Conservation (phyloP, 441 rosid genomes). For the Sinapis alba region DNA sequence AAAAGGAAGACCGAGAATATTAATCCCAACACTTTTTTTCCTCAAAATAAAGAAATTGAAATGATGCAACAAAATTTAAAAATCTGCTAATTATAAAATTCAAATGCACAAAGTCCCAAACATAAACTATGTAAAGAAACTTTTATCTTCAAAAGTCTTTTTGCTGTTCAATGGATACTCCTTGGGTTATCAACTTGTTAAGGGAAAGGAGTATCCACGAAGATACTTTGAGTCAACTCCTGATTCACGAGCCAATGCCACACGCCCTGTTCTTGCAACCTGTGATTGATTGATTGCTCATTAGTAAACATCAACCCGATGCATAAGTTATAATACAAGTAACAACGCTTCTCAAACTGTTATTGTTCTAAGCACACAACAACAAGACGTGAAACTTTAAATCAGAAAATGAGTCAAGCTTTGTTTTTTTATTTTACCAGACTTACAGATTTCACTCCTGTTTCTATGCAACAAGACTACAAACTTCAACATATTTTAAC, state of each 20-base stretch:
- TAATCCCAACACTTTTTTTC: neutral
- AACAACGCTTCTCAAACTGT: neutral
- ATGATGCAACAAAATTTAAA: conserved; percentile 3
- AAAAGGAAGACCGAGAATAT: neutral
- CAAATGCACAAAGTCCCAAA: conserved; percentile 1
- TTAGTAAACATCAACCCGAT: neutral
- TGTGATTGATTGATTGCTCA: conserved; percentile 14
- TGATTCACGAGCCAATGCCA: conserved; percentile 83
- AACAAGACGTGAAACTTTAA: neutral
- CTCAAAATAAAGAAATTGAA: conserved; percentile 25
- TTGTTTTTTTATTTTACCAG: neutral
- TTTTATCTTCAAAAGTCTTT: conserved; percentile 26
- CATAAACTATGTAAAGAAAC: neutral
- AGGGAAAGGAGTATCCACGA: conserved; percentile 82
- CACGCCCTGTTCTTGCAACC: conserved; percentile 94
- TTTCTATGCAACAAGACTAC: conserved; percentile 7
- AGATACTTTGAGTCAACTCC: conserved; percentile 88
- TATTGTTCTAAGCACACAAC: conserved; percentile 9
- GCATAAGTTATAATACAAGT: neutral
- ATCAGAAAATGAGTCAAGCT: neutral
- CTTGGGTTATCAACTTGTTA: conserved; percentile 34
- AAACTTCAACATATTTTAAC: neutral
- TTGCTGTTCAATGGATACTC: conserved; percentile 16
- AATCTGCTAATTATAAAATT: neutral
- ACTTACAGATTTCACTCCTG: neutral